Evolutionary conservation across 352 stramenopile species (phyloP), one percentile per base, ranked within the genome.

Genomic region (Pythium sukuiense): DNA sequence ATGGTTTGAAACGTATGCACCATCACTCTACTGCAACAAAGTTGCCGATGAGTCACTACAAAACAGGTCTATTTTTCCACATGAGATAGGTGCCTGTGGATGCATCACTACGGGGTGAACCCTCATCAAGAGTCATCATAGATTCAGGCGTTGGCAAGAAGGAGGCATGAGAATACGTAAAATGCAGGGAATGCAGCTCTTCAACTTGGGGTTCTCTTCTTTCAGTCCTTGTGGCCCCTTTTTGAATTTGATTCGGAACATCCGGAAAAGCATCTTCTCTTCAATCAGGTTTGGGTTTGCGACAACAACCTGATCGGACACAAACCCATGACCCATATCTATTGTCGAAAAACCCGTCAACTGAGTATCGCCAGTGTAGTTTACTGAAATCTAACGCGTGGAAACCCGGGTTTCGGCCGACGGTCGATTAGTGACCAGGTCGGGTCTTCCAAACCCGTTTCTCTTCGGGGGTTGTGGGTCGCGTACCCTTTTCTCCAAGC

Each of bases 21-120:
- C 39, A 66, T 71, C 65, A 71, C 53, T 71, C 65, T 35, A 58
- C 37, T 63, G 58, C 59, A 66, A 63, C 52, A 71, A 52, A 52
- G 45, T 52, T 52, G 45, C 45, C 45, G 45, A 52, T n/a, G 45
- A 1, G n/a, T 30, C 45, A 43, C 35, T 16, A 43, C 35, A 16
- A 16, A 16, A 43, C 7, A 43, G 35, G 35, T 43, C 6, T 12
- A 43, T 12, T 11, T 16, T 43, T 43, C 12, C 35, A 43, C 35
- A 16, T 12, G 11, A 43, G 32, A 12, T 43, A 12, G 7, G 35
- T 12, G 12, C 12, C 35, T 14, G 4, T 16, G 11, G 20, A 43
- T 43, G 6, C 35, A 14, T 43, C 35, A 43, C 35, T 43, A 43
- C 35, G 35, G 16, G 35, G 3, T 43, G 12, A 16, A 43, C 35